Evolutionary conservation across 2,329 filamentous ascomycete genomes (phyloP).

Genomic region (Knufia fluminis): DNA sequence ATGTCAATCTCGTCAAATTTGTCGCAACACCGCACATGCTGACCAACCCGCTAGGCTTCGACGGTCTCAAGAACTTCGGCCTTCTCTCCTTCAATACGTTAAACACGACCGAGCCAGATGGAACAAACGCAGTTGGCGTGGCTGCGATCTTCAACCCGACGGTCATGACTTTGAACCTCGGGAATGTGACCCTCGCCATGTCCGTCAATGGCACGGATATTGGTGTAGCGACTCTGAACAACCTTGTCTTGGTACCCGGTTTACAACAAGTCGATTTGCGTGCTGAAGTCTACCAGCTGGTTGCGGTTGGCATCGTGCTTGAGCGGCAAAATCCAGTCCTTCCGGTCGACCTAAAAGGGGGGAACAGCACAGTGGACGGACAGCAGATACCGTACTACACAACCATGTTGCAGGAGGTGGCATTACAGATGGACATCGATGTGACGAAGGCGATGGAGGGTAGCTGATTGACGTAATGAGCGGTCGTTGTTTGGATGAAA

Average conservation of each 20-base stretch:
- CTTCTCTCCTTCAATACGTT: slow-evolving; percentile 42
- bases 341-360: slow-evolving; percentile 43
- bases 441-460: slow-evolving; percentile 27
- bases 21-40: not conserved
- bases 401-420: slow-evolving; percentile 40
- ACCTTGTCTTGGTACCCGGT: slow-evolving; percentile 47
- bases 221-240: slow-evolving; percentile 41
- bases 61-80: slow-evolving; percentile 45
- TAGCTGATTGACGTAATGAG: not conserved
- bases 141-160: slow-evolving; percentile 53
- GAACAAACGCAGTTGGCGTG: slow-evolving; percentile 46
- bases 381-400: slow-evolving; percentile 46
- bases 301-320: slow-evolving; percentile 24
- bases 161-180: slow-evolving; percentile 47
- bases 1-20: slow-evolving; percentile 10
- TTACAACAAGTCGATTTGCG: slow-evolving; percentile 44
- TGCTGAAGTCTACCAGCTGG: slow-evolving; percentile 38
- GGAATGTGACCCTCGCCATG: slow-evolving; percentile 49
- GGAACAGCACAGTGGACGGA: slow-evolving; percentile 40
- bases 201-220: slow-evolving; percentile 39
- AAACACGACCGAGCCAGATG: slow-evolving; percentile 31
- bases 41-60: slow-evolving; percentile 40
- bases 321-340: slow-evolving; percentile 34
- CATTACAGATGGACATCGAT: slow-evolving; percentile 39
- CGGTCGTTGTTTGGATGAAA: not conserved